Evolutionary conservation across 306 rosid species (phyloP).

Genomic region (Sicyos baderoa): DNA sequence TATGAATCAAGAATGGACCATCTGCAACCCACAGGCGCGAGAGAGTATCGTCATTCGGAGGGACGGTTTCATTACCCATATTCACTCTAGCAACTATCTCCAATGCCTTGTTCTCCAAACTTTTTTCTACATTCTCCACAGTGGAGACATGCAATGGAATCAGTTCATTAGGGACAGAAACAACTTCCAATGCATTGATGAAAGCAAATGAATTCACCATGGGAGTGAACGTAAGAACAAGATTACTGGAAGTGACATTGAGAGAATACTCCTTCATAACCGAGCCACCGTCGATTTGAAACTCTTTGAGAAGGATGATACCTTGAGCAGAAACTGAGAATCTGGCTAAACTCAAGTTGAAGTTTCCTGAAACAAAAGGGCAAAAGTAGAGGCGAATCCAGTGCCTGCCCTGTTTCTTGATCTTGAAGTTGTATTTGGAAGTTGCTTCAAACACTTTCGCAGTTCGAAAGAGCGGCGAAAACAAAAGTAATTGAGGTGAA

Average conservation of each 20-base stretch:
- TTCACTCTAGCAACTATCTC: slow-evolving; percentile 53
- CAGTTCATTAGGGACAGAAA: slow-evolving; percentile 39
- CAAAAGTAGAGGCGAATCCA: slow-evolving; percentile 63
- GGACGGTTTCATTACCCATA: slow-evolving; percentile 46
- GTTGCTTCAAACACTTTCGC: slow-evolving; percentile 37
- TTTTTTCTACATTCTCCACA: slow-evolving; percentile 22
- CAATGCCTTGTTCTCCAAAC: slow-evolving; percentile 32
- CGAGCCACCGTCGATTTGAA: slow-evolving; percentile 22
- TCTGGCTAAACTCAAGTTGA: slow-evolving; percentile 40
- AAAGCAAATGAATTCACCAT: slow-evolving; percentile 49
- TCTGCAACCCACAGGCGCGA: slow-evolving; percentile 52
- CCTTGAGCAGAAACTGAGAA: slow-evolving; percentile 62
- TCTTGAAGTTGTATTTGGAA: slow-evolving; percentile 47
- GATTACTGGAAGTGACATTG: slow-evolving; percentile 31
- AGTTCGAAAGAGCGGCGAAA: slow-evolving; percentile 33
- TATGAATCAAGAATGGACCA: slow-evolving; percentile 24
- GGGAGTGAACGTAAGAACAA: slow-evolving; percentile 48
- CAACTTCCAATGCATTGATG: slow-evolving; percentile 53
- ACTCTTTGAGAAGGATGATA: slow-evolving; percentile 39
- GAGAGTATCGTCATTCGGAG: slow-evolving; percentile 39
- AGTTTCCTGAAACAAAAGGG: slow-evolving; percentile 30
- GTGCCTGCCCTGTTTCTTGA: slow-evolving; percentile 40
- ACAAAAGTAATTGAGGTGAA: slow-evolving; percentile 23
- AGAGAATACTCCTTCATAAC: slow-evolving; percentile 42
- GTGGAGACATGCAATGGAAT: slow-evolving; percentile 29